phyloP scores from a whole-genome alignment of 2,329 filamentous ascomycete genomes.

The Elsinoe ampelina region DNA sequence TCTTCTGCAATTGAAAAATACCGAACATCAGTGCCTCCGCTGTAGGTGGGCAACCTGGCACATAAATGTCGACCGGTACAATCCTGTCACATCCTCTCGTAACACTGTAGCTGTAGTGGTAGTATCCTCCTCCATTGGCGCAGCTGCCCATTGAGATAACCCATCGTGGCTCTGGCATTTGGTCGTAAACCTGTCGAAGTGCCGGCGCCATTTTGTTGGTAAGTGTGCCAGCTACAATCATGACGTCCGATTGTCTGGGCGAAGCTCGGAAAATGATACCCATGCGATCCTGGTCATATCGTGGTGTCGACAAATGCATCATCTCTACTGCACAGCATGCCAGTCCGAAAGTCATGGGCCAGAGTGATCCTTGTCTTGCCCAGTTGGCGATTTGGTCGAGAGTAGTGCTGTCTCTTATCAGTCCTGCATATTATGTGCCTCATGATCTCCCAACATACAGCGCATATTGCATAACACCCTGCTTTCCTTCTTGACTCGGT shows the following conservation, averaged over 20 bases:
- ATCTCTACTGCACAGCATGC: constrained; percentile 87
- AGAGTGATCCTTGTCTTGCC: constrained; percentile 74
- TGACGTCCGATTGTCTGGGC: constrained; percentile 78
- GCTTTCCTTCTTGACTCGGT: constrained; percentile 68
- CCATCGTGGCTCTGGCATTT: constrained; percentile 87
- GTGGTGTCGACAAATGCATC: constrained; percentile 83
- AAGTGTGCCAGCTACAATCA: constrained; percentile 89
- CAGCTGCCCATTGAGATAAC: constrained; percentile 77
- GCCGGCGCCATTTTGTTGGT: constrained; percentile 94
- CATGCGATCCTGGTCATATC: constrained; percentile 80
- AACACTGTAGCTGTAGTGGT: constrained; percentile 73
- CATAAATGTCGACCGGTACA: constrained; percentile 71
- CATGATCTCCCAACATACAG: constrained; percentile 51
- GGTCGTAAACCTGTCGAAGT: constrained; percentile 79
- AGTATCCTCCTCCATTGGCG: constrained; percentile 74
- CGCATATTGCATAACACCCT: constrained; percentile 75
- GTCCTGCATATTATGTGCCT: constrained; percentile 1
- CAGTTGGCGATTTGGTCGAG: constrained; percentile 75
- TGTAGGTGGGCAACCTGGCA: constrained; percentile 58
- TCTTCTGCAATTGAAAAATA: constrained; percentile 67
- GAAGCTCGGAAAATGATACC: constrained; percentile 88
- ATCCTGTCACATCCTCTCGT: constrained; percentile 67
- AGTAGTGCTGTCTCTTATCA: constrained; percentile 50
- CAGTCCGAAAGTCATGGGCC: constrained; percentile 82
- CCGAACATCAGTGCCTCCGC: constrained; percentile 47